These are phyloP conservation scores for Candida piceae DNA, from an alignment of 805 yeast genomes.

Conservation along the genomic window DNA sequence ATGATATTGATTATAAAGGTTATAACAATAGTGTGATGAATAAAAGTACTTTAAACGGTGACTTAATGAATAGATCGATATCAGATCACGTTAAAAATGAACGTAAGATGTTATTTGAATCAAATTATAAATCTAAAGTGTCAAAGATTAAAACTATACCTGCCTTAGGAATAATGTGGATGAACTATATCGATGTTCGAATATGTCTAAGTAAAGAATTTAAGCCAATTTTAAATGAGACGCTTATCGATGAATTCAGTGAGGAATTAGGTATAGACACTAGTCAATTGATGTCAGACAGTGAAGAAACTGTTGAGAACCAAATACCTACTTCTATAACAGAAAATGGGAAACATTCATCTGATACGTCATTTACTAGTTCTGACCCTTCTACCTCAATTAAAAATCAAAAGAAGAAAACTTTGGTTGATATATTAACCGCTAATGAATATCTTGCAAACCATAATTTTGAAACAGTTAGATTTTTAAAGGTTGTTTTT, in stretches of 20 bases:
- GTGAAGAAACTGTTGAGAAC: no score
- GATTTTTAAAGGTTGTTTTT: conserved; percentile 26
- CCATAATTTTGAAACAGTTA: conserved; percentile 28
- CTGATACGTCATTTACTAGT: no score
- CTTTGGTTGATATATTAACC: conserved; percentile 19
- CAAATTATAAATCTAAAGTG: conserved; percentile 28
- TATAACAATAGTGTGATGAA: no score
- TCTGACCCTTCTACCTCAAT: conserved; percentile 1
- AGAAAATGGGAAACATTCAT: no score
- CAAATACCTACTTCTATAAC: no score
- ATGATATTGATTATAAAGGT: conserved; percentile 13
- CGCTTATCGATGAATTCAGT: conserved; percentile 30
- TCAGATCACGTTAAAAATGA: conserved; percentile 25
- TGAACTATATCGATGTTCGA: conserved; percentile 45
- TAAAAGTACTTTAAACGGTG: no score
- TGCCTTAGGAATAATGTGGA: conserved; percentile 53
- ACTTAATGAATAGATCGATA: not conserved
- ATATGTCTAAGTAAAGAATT: conserved; percentile 40
- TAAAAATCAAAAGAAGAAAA: conserved; percentile 9
- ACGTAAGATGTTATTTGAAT: conserved; percentile 26
- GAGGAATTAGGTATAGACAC: conserved; percentile 30
- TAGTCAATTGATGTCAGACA: conserved; percentile 6
- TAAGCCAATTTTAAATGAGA: conserved; percentile 34
- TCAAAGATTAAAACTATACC: conserved; percentile 37
- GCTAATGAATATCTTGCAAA: conserved; percentile 28